Evolutionary conservation across 2,329 filamentous ascomycete genomes (phyloP), one percentile per base, ranked within the genome.

Genomic region (Xylaria sp.): DNA sequence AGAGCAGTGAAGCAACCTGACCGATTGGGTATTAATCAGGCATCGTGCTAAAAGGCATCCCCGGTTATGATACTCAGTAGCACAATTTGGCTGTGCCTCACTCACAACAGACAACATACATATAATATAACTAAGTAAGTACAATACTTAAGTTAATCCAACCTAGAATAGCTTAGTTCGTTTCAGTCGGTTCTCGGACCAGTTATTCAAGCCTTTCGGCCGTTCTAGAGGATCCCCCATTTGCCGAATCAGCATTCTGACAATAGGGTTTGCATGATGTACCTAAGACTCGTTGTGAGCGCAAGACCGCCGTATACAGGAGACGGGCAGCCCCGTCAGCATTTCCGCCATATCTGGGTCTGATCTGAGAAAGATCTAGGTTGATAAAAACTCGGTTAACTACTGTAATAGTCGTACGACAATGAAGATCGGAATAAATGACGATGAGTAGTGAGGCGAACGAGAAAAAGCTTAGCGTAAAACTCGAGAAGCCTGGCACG

Each of bases 161-260:
- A 17, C 42, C 61, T 17, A 63, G 59, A 68, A 70, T 28, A 65
- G 59, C 58, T 64, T 74, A 68, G 69, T 69, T 67, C 65, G 59
- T 73, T 74, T 74, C 69, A 60, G 60, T 49, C 40, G 40, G 38
- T 46, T 48, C 28, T 59, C 48, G 74, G 69, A 67, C 63, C 36
- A 67, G 59, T 57, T 60, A 23, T 38, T 28, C 28, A 17, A 59
- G 56, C 38, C 33, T 48, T 44, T 57, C 59, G 38, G 57, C 51
- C 67, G 63, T 61, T 69, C n/a, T 66, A 31, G 38, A 46, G 59
- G 67, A 71, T 66, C 62, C 63, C 59, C 70, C 68, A 58, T 64
- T 58, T 58, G 49, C 68, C 68, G 65, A 72, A 72, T 71, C 70
- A 71, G 65, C 68, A 61, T 71, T 62, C 63, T 66, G 48, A 63